A percentile compares a stretch with the other conserved stretches of the same genome.
Conservation (phyloP, 306 rosid species). For the Corylus heterophylla region DNA sequence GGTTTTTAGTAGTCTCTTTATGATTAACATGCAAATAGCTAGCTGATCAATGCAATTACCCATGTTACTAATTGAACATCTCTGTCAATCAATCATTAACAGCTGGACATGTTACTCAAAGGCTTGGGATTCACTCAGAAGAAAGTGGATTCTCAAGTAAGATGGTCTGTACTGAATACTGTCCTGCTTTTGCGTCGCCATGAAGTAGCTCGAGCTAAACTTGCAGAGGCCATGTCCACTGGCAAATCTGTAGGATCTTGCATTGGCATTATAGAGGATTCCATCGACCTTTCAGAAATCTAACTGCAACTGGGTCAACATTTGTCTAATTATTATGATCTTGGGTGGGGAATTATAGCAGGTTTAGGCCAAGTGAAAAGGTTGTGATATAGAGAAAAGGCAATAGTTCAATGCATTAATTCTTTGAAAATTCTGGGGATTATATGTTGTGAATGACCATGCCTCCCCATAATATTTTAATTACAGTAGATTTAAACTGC, state of each 20-base stretch:
- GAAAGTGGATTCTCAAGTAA: slow-evolving; percentile 87
- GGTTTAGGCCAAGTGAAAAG: background rate
- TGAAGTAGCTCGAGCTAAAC: slow-evolving; percentile 63
- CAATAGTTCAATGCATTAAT: slow-evolving; percentile 3
- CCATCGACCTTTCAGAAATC: slow-evolving; percentile 52
- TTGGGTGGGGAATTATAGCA: background rate
- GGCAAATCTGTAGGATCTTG: slow-evolving; percentile 81
- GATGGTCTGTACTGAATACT: slow-evolving; percentile 87
- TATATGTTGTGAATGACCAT: slow-evolving; percentile 6
- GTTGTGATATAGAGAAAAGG: slow-evolving; percentile 16
- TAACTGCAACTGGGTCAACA: slow-evolving; percentile 13
- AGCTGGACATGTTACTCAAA: slow-evolving; percentile 67
- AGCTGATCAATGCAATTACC: background rate
- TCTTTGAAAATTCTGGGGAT: background rate
- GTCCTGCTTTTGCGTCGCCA: slow-evolving; percentile 77
- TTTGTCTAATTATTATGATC: background rate
- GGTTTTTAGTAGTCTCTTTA: slow-evolving; percentile 43
- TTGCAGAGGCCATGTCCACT: slow-evolving; percentile 73
- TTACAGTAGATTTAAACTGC: background rate
- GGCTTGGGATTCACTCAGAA: slow-evolving; percentile 87
- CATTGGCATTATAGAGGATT: slow-evolving; percentile 65
- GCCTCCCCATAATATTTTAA: background rate
- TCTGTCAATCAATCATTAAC: slow-evolving; percentile 30
- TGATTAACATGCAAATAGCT: background rate
- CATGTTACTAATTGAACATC: slow-evolving; percentile 19